Evolutionary conservation across 2,329 filamentous ascomycete species (phyloP), one percentile per base, ranked within the genome.

Genomic region (Erysiphe pulchra): DNA sequence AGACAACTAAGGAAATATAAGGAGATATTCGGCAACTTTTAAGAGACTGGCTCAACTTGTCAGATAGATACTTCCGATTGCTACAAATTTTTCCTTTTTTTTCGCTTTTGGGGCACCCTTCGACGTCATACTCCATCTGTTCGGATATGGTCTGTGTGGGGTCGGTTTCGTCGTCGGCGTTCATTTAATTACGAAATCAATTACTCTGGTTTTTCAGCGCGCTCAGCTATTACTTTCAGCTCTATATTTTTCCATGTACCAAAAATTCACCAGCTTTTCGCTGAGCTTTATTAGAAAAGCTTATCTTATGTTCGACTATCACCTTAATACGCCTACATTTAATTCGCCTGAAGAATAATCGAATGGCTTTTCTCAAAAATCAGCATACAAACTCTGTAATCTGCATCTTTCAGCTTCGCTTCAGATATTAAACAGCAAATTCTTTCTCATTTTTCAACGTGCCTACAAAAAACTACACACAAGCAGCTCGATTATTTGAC

Each of bases 181-280:
- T 54, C 52, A 49, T 51, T 54, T 51, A 50, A 55, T 50, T 51
- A 53, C 50, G 51, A 55, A 56, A 56, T 52, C 54, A 56, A 47
- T 54, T 52, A 49, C 28, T 51, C 51, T 54, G 52, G 54, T 52
- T 53, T 52, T 58, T 50, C 48, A 42, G 55, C 49, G 52, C 54
- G 53, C 54, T 56, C 53, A 56, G 47, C 53, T 49, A 49, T 52
- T 48, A 54, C 47, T 52, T 49, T 55, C 57, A 59, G 55, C 57
- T 57, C 51, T 49, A 56, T 50, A 55, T 56, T 50, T 55, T 51
- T 51, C 51, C 56, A 53, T 60, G 58, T 60, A 60, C 54, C 54
- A 59, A 45, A 58, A 60, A 57, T 56, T 52, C 57, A 51, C 53
- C 16, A 31, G 33, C 16, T n/a, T 55, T 55, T 54, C 50, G 51